Percentiles rank a stretch among this genome's conserved stretches.
phyloP scores from a whole-genome alignment of 2,329 filamentous ascomycete species.

The Aspergillus melleus region DNA sequence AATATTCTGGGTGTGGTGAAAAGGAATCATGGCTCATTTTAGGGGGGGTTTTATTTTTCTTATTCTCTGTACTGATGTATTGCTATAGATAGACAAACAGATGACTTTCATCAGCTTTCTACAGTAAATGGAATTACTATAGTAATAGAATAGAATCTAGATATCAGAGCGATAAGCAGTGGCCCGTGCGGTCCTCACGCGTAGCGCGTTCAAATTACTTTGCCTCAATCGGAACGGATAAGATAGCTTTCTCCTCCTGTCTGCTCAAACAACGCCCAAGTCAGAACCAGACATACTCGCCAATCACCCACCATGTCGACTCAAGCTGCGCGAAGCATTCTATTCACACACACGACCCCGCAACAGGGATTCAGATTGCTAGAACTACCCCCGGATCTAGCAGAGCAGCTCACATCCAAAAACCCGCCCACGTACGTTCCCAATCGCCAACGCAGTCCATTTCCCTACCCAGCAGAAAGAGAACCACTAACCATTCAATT shows the following conservation, averaged over 20 bases:
- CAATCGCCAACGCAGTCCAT: too few relatives aligned
- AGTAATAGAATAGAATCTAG: background rate
- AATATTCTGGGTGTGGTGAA: background rate
- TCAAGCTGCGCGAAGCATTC: constrained; percentile 36
- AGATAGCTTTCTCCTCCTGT: background rate
- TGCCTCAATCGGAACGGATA: background rate
- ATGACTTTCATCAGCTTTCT: background rate
- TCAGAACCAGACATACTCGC: background rate
- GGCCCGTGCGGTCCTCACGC: constrained; percentile 31
- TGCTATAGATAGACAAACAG: constrained; percentile 3
- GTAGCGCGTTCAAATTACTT: constrained; percentile 19
- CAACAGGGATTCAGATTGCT: constrained; percentile 60
- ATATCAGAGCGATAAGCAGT: constrained; percentile 28
- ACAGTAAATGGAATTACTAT: too few relatives aligned
- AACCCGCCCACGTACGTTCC: constrained; percentile 38
- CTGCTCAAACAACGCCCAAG: background rate
- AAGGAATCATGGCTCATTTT: background rate
- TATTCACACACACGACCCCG: constrained; percentile 42
- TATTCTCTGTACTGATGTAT: constrained; percentile 7
- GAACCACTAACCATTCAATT: too few relatives aligned
- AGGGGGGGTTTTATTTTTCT: background rate
- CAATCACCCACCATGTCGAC: constrained; percentile 35
- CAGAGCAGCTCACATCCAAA: constrained; percentile 54
- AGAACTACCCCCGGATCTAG: constrained; percentile 60
- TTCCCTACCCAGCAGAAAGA: background rate